Base-by-base conservation (phyloP, 768 basidiomycete genomes). In the Cubamyces sp. region DNA sequence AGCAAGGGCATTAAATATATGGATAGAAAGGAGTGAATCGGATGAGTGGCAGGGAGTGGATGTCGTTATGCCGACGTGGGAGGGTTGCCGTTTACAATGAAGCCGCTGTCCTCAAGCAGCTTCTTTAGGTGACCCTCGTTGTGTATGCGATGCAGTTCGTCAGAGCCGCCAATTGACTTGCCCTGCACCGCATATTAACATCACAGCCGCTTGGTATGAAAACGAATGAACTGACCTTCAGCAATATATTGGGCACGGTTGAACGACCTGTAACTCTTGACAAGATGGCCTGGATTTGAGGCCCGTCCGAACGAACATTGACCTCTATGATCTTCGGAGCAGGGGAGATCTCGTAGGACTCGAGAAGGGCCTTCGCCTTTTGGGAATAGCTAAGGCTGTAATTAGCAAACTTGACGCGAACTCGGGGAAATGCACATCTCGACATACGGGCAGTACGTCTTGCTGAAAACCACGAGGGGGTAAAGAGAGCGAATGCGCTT, bases 391-490 rank as follows among this genome's bases (percentile, higher is more conserved):
- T 89, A 59, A 19, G n/a, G 45, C 14, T 2, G 26, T 30, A 23
- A 23, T 46, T 16, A 52, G 28, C 11, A 26, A 18, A 4, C 25
- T 52, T 21, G n/a, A 42, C 18, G 55, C n/a, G 45, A 19, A 30
- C 30, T 7, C 42, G 8, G 3, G 42, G 7, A 40, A 19, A 41
- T 40, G 15, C 26, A 25, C 15, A 8, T 7, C 30, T 18, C 21
- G 40, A 82, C 86, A 66, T 70, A 92, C 90, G 83, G 85, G 82
- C 92, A 93, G 69, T 86, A 89, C 23, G 88, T 83, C 80, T 94
- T 94, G 79, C 91, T 92, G 68, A 94, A 92, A 14, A 94, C 85
- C 47, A 93, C 78, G 7, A 94, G 74, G 2, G 91, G 91, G 66
- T 83, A 79, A 34, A 82, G 72, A 18, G 77, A 69, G 40, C 82